Percentiles rank a stretch among this genome's conserved stretches.
phyloP scores from a whole-genome alignment of 2,329 filamentous ascomycete genomes.

The Talaromyces piceae region DNA sequence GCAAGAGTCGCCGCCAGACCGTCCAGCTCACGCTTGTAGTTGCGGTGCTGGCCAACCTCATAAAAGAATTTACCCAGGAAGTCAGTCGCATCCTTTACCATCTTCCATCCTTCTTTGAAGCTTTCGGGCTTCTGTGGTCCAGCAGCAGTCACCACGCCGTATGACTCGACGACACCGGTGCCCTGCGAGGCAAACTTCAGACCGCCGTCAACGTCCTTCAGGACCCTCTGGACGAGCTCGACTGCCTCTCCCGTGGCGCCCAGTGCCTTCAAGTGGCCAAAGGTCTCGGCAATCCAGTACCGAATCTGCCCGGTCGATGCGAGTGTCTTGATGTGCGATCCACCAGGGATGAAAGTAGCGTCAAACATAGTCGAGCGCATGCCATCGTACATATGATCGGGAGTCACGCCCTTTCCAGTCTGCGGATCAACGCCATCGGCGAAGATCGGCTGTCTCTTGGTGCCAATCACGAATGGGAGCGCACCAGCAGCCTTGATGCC shows the following conservation, averaged over 20 bases:
- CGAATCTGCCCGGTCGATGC: slow-evolving; percentile 62
- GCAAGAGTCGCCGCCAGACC: slow-evolving; percentile 61
- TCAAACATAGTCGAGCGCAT: slow-evolving; percentile 72
- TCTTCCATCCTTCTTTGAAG: slow-evolving; percentile 54
- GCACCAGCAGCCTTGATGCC: slow-evolving; percentile 57
- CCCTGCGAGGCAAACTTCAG: slow-evolving; percentile 43
- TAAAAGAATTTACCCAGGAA: slow-evolving; percentile 67
- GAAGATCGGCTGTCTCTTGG: slow-evolving; percentile 58
- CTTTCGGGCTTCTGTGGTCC: slow-evolving; percentile 46
- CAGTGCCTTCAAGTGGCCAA: slow-evolving; percentile 73
- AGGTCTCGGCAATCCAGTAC: slow-evolving; percentile 73
- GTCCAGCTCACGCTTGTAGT: slow-evolving; percentile 66
- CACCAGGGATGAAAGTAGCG: slow-evolving; percentile 67
- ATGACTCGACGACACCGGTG: slow-evolving; percentile 54
- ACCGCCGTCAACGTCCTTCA: slow-evolving; percentile 39
- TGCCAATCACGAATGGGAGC: slow-evolving; percentile 61
- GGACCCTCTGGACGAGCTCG: slow-evolving; percentile 48
- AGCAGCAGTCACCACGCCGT: slow-evolving; percentile 66
- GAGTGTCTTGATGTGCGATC: slow-evolving; percentile 50
- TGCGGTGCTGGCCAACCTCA: slow-evolving; percentile 63
- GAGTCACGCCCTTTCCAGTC: slow-evolving; percentile 37
- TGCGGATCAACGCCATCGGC: slow-evolving; percentile 48
- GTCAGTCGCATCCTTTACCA: slow-evolving; percentile 59
- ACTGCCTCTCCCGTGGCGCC: slow-evolving; percentile 68
- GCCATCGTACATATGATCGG: slow-evolving; percentile 72